These are phyloP conservation scores for Elongisporangium prolatum DNA, from an alignment of 352 stramenopile species.

Conservation along the genomic window DNA sequence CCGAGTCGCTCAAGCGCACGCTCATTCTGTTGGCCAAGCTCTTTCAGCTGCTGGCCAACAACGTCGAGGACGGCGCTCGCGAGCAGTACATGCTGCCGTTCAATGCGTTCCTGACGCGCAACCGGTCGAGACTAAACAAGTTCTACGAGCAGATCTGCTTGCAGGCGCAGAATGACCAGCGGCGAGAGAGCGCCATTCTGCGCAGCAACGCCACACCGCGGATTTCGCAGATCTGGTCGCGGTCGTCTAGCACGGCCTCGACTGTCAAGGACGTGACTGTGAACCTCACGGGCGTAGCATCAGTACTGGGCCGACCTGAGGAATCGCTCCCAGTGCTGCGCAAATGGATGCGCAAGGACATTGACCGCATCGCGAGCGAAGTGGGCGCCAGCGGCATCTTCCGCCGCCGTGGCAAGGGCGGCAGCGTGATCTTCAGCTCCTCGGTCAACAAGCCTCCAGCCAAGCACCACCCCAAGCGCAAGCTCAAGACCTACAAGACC, in stretches of 20 bases:
- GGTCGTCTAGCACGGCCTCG: conserved; percentile 25
- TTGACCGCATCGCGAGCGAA: conserved; percentile 41
- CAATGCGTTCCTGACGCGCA: conserved; percentile 57
- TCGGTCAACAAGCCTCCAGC: conserved; percentile 17
- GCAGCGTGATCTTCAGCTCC: conserved; percentile 14
- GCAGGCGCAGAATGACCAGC: conserved; percentile 55
- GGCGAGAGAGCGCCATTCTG: conserved; percentile 55
- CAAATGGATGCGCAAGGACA: conserved; percentile 41
- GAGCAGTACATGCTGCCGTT: conserved; percentile 82
- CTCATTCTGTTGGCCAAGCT: conserved; percentile 77
- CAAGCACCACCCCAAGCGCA: conserved; percentile 33
- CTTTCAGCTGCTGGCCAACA: conserved; percentile 79
- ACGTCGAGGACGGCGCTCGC: conserved; percentile 56
- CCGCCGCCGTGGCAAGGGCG: conserved; percentile 28
- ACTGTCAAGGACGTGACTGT: conserved; percentile 21
- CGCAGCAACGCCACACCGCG: conserved; percentile 52
- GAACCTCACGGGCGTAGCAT: conserved; percentile 28
- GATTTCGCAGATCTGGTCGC: conserved; percentile 59
- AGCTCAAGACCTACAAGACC: conserved; percentile 52
- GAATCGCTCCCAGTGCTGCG: conserved; percentile 43
- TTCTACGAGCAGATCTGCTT: conserved; percentile 81
- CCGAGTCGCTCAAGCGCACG: conserved; percentile 52
- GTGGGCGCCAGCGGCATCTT: conserved; percentile 52
- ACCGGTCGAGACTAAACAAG: conserved; percentile 46
- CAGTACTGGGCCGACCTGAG: conserved; percentile 30